Conservation (phyloP, 2,329 filamentous ascomycete genomes). For the Colletotrichum orchidophilum region DNA sequence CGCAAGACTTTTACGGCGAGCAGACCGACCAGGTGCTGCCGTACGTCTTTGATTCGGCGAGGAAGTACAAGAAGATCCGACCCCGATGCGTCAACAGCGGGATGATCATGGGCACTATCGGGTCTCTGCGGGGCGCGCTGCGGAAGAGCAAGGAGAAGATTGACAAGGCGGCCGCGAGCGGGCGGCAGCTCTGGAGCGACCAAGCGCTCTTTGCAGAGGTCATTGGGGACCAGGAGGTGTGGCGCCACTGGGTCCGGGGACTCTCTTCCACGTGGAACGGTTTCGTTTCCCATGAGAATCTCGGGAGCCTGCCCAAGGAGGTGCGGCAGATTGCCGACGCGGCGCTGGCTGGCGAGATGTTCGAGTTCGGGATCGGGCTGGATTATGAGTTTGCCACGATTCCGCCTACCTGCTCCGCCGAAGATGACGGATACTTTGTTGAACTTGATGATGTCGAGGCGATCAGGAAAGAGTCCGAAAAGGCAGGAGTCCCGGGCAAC, state of each 20-base stretch:
- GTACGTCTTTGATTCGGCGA: slow-evolving; percentile 42
- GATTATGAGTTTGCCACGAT: slow-evolving; percentile 50
- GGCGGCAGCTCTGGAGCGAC: slow-evolving; percentile 50
- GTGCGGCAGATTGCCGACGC: slow-evolving; percentile 40
- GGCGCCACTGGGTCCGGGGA: slow-evolving; percentile 44
- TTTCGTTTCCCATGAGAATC: slow-evolving; percentile 29
- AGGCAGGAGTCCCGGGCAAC: slow-evolving; percentile 43
- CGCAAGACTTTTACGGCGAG: slow-evolving; percentile 44
- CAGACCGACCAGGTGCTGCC: slow-evolving; percentile 43
- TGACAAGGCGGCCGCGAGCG: slow-evolving; percentile 38
- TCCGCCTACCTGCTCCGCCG: slow-evolving; percentile 47
- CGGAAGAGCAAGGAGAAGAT: slow-evolving; percentile 42
- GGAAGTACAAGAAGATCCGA: slow-evolving; percentile 44
- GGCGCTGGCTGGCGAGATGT: slow-evolving; percentile 40
- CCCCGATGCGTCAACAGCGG: slow-evolving; percentile 48
- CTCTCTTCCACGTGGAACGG: slow-evolving; percentile 46
- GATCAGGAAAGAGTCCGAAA: slow-evolving; percentile 38
- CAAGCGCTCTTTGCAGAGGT: slow-evolving; percentile 49
- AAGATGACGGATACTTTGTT: slow-evolving; percentile 48
- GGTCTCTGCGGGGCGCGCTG: slow-evolving; percentile 38
- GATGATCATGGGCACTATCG: slow-evolving; percentile 48
- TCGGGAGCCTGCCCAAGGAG: slow-evolving; percentile 28
- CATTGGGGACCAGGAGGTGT: slow-evolving; percentile 50
- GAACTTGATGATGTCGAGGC: slow-evolving; percentile 38
- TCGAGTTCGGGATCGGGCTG: slow-evolving; percentile 51